Conservation (phyloP, 805 yeast genomes). For the Yarrowia deformans region DNA sequence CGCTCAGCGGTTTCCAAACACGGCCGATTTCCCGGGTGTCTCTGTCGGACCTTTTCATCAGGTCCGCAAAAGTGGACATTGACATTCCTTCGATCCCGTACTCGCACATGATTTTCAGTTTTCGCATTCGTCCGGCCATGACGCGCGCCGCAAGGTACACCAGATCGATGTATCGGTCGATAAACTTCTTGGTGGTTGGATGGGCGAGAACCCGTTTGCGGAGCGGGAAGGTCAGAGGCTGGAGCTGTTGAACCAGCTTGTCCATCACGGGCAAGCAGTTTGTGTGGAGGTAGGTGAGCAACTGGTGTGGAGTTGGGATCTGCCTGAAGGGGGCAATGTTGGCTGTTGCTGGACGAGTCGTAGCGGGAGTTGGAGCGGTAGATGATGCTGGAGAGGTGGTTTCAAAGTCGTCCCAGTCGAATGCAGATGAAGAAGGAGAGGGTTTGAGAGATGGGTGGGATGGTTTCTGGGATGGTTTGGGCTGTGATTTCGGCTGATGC, state of each 20-base stretch:
- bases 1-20: constrained; percentile 42
- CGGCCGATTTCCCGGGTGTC: constrained; percentile 44
- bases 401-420: constrained; percentile 31
- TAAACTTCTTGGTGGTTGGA: constrained; percentile 43
- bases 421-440: background rate
- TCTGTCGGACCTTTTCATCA: constrained; percentile 41
- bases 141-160: constrained; percentile 43
- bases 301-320: constrained; percentile 48
- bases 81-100: constrained; percentile 13
- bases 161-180: constrained; percentile 43
- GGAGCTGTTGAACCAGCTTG: constrained; percentile 41
- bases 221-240: constrained; percentile 43
- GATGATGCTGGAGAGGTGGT: too few relatives aligned
- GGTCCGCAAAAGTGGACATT: background rate
- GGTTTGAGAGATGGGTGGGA: background rate
- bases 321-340: background rate
- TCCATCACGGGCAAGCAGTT: constrained; percentile 44
- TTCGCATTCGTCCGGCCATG: constrained; percentile 45
- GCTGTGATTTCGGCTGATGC: background rate
- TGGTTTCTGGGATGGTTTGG: background rate
- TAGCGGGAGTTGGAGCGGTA: too few relatives aligned
- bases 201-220: constrained; percentile 44
- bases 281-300: constrained; percentile 41
- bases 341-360: background rate
- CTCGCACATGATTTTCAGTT: constrained; percentile 31